Evolutionary conservation across 1,284 basidiomycete genomes (phyloP), one percentile per base, ranked within the genome.

Genomic region (Tausonia pullulans): DNA sequence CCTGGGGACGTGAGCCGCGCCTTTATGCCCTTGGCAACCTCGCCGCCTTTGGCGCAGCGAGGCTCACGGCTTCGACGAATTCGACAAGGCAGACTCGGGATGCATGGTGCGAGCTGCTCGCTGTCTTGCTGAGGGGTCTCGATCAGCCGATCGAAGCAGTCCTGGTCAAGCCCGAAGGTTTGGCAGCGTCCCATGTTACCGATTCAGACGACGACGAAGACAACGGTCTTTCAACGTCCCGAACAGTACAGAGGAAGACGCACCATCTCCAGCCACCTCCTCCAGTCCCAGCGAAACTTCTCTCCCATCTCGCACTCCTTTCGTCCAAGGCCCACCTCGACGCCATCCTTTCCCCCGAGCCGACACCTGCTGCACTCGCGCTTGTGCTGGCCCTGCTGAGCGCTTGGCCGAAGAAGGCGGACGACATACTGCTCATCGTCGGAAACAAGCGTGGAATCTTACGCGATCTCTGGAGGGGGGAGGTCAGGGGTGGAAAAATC

Each of bases 401-500:
- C 63, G 69, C 81, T 69, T 75, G 87, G 80, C 83, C 87, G 0
- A 74, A 79, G 3, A 76, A 79, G 60, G 79, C 80, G 69, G 83
- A 86, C 59, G 68, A 62, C 0, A 73, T 79, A 4, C 73, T 81
- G 41, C 77, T 78, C 65, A 71, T 72, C 0, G 70, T 79, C 7
- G 70, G 72, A 10, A 74, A 71, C 60, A 74, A 72, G 0, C 70
- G 69, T 8, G 70, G 70, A 5, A 74, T 94, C 5, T 78, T 90
- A 3, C 81, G 87, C 50, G 84, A 88, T 71, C 77, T 94, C 43
- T 93, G 87, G 75, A 78, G 88, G 11, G 79, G 80, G 1, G 83
- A 83, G 63, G 84, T 93, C 0, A 78, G 89, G 51, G 73, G 78
- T 9, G 50, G 60, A 9, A 10, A 14, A 9, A 48, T 66, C 43